These are phyloP conservation scores for Fusarium sp. DNA, from an alignment of 2,329 filamentous ascomycete species.

Conservation along the genomic window DNA sequence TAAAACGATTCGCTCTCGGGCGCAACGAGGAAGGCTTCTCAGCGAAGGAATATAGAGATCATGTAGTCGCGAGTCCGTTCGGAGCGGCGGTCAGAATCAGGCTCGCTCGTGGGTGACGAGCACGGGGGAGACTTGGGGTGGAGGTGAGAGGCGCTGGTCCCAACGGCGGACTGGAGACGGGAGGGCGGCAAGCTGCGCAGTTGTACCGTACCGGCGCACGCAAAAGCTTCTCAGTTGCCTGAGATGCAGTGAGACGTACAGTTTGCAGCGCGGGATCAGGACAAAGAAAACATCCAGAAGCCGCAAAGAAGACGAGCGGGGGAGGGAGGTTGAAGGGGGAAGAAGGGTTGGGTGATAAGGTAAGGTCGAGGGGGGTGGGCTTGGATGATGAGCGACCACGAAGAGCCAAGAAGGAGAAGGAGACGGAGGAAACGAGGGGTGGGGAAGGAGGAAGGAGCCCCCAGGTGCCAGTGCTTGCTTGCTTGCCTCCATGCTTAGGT, in stretches of 20 bases:
- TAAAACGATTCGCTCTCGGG: conserved; percentile 25
- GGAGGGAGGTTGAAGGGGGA: conserved; percentile 26
- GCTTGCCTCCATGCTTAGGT: conserved; percentile 16
- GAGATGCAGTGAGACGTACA: conserved; percentile 14
- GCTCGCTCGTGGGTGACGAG: conserved; percentile 36
- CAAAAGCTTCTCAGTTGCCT: conserved; percentile 26
- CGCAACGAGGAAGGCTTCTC: conserved; percentile 35
- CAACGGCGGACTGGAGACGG: conserved; percentile 17
- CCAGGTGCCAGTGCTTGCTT: conserved; percentile 30
- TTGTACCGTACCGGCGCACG: conserved; percentile 24
- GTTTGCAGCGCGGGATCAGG: conserved; percentile 22
- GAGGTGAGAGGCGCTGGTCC: conserved; percentile 32
- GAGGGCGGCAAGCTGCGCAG: conserved; percentile 25
- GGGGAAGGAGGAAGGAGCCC: conserved; percentile 40
- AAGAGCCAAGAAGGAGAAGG: conserved; percentile 34
- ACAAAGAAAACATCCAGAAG: conserved; percentile 28
- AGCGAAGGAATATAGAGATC: conserved; percentile 29
- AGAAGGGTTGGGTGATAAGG: conserved; percentile 35
- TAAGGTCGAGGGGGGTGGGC: conserved; percentile 13
- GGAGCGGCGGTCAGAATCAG: conserved; percentile 40
- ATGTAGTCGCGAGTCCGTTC: conserved; percentile 39
- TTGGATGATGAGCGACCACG: conserved; percentile 29
- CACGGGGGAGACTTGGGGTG: conserved; percentile 34
- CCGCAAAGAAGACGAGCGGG: conserved; percentile 18
- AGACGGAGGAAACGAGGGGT: conserved; percentile 39